phyloP scores from a whole-genome alignment of 2,329 filamentous ascomycete species.

The Plectosphaerella sp. region DNA sequence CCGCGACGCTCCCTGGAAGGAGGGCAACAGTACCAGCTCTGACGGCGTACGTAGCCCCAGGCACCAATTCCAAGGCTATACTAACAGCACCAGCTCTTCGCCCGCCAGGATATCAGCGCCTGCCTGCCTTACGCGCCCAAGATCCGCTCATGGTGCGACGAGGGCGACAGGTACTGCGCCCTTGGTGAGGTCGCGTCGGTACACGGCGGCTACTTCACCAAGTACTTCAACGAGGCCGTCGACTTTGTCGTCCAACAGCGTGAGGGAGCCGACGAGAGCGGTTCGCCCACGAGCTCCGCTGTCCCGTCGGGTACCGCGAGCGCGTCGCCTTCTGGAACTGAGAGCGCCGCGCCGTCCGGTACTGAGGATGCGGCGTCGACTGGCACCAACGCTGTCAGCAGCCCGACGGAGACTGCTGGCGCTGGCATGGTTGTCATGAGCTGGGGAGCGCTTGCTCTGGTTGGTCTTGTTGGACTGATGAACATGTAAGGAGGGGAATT shows the following conservation, averaged over 20 bases:
- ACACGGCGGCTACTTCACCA: slow-evolving; percentile 29
- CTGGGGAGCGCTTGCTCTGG: not conserved
- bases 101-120: slow-evolving; percentile 24
- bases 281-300: not conserved
- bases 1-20: slow-evolving; percentile 27
- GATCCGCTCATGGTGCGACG: slow-evolving; percentile 36
- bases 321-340: not conserved
- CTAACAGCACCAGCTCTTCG: slow-evolving; percentile 25
- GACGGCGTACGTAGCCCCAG: slow-evolving; percentile 27
- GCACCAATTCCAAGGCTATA: not conserved
- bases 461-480: not conserved
- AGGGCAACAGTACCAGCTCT: slow-evolving; percentile 26
- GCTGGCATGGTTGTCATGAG: not conserved
- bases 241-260: slow-evolving; percentile 30
- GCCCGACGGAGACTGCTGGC: too few relatives aligned
- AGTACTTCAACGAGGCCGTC: slow-evolving; percentile 27
- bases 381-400: too few relatives aligned
- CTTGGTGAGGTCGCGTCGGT: slow-evolving; percentile 19
- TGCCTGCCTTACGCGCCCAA: slow-evolving; percentile 30
- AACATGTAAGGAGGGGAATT: not conserved
- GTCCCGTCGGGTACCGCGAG: not conserved
- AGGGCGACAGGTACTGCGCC: slow-evolving; percentile 35
- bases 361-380: not conserved
- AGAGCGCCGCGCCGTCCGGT: not conserved
- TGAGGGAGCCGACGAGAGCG: slow-evolving; percentile 10